Base-by-base conservation (phyloP, 2,329 filamentous ascomycete species). In the Fusarium haematococcum region DNA sequence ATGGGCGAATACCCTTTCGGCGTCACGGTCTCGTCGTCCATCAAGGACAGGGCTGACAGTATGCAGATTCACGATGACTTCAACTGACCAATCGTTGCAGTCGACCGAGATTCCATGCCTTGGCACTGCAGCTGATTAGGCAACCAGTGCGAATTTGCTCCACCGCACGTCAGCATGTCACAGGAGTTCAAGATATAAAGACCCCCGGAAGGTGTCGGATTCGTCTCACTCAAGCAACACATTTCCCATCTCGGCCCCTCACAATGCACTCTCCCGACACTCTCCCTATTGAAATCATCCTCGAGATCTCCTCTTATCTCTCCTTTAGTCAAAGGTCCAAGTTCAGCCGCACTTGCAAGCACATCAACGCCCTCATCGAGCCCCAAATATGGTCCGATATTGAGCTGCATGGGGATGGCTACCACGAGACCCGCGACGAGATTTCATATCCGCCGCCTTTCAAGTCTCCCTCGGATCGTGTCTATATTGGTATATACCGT, bases 361-460 rank as follows among this genome's bases (percentile, higher is more conserved):
- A 18, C 8, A 23, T 77, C 20, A 64, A 54, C 5, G 5, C 25
- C 2, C 20, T 69, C 5, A 23, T 30, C 5, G 64, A 45, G 25
- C 64, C 75, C 2, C 59, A 64, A 4, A 20, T 77, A 9, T 77
- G 75, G 75, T 43, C 39, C 25, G 50, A 74, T 4, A 63, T 77
- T 45, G 75, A 77, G 20, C 33, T 73, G 8, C 75, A 77, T 3
- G 6, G 50, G 3, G 7, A 18, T 1, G 66, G 70, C 3, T 74
- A 58, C 5, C 75, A 77, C 23, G 68, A 65, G 13, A 52, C 52
- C 14, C 41, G 6, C 0, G 8, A n/a, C 11, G 45, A 76, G 27
- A 4, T 67, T 0, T 63, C 63, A 1, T 3, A 43, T 0, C 75
- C 75, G 6, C 39, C 66, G 2, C 73, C 75, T 5, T 30, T 62